A percentile compares a stretch with the other conserved stretches of the same genome.
Evolutionary conservation across 257 asterid genomes (phyloP).

Genomic region (Osmanthus fragrans): DNA sequence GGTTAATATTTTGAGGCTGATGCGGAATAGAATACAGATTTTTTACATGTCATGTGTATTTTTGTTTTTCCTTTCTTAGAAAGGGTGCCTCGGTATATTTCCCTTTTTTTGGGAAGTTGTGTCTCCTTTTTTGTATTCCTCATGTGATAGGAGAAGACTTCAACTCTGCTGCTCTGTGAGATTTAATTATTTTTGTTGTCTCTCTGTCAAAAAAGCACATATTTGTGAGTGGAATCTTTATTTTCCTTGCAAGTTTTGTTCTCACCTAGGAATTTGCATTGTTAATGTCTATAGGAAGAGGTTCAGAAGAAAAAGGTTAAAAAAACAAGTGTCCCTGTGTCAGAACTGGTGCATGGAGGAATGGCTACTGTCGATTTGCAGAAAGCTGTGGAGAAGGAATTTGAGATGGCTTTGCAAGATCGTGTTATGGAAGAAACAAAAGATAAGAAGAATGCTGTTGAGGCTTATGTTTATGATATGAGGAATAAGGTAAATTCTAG

Average conservation of each 20-base stretch:
- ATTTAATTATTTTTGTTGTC: neutral
- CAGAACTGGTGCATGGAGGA: constrained; percentile 8
- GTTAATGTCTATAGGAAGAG: neutral
- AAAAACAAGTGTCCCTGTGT: constrained; percentile 8
- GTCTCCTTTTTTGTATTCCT: neutral
- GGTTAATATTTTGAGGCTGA: neutral
- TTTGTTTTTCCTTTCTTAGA: neutral
- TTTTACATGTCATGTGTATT: no score
- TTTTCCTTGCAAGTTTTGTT: neutral
- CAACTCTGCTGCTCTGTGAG: neutral
- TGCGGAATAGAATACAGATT: neutral
- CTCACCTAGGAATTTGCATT: neutral
- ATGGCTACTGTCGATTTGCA: neutral
- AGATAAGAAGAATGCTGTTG: constrained; percentile 24
- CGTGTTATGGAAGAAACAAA: constrained; percentile 20
- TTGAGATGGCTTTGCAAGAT: constrained; percentile 19
- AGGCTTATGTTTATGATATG: constrained; percentile 21
- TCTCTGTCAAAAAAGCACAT: neutral
- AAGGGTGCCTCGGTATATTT: neutral
- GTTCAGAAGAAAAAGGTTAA: constrained; percentile 15
- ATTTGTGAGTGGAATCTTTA: neutral
- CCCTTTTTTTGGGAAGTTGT: neutral
- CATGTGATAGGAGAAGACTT: neutral
- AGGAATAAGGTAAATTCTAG: constrained; percentile 7
- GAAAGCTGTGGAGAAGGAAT: constrained; percentile 13